Base-by-base conservation (phyloP, 805 yeast genomes). In the Starmerella ratchasimensis region DNA sequence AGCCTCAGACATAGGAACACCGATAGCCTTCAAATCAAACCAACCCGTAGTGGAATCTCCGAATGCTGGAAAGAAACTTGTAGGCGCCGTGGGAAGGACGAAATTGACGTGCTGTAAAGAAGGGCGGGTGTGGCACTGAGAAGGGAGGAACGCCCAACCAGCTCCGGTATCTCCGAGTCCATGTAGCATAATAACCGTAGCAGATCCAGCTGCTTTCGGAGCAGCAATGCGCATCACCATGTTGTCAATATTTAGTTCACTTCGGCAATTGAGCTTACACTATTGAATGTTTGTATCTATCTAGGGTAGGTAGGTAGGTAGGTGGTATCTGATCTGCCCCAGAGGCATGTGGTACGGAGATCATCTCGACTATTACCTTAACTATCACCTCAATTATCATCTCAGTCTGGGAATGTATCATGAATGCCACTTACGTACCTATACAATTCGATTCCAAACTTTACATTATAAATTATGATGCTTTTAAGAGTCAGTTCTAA, bases 1-100 rank as follows among this genome's bases (percentile, higher is more conserved):
- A 19, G 32, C 20, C 18, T 28, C 28, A 6, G 25, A 32, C 13
- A 24, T 19, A 3, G 36, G 5, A 6, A 43, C 43, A 36, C 58
- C 56, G 32, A 53, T 43, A 13, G 50, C 54, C 34, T 54, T 60
- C 29, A 86, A 69, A 52, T 83, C 93, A 53, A 82, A 88, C 98
- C 98, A 90, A 2, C 75, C 76, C 0, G 94, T 80, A 76, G 78
- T 76, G 50, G 61, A 56, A 1, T 90, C 93, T 3, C 41, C 36
- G 17, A 71, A 72, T 48, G 76, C 58, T 1, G 84, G 69, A 37
- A 86, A 68, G 8, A 83, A 83, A 27, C 69, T 64, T 1, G 51
- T 51, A 5, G 95, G 95, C 0, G 98, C 96, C 54, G 78, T 76
- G 4, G 98, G 98, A 50, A 90, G 81, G n/a, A 86, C 68, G 50